Evolutionary conservation across 2,329 filamentous ascomycete species (phyloP), one percentile per base, ranked within the genome.

Genomic region (Neofusicoccum ribis): DNA sequence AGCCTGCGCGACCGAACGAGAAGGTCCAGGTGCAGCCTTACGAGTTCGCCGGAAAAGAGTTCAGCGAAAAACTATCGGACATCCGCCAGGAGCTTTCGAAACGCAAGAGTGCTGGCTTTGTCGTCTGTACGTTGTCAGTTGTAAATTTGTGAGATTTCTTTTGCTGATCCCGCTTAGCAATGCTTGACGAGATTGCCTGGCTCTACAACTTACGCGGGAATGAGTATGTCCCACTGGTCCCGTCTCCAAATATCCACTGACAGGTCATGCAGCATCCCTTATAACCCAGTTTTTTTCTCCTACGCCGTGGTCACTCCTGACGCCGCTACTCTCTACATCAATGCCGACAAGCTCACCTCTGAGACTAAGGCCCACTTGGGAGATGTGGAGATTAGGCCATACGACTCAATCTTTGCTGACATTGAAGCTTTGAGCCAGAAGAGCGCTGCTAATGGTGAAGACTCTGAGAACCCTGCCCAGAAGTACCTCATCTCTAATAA

Each of bases 251-350:
- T 37, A n/a, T 8, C 9, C 23, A 36, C 59, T 61, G 12, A 64
- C 70, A 72, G 49, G 72, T 63, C 20, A 31, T 15, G 15, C 70
- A 86, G 84, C 75, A 98, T 99, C 69, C 92, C 93, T 0, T 99
- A 95, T 81, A 99, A 99, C 75, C 95, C 95, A 0, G 95, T 99
- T 58, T 98, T 99, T 83, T 98, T 98, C 80, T 95, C 94, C 15
- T 99, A 98, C 73, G 94, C 94, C 50, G 86, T 95, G 47, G 82
- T 99, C 68, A 98, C 95, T 2, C 87, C 89, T 1, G 88, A 77
- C 1, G 83, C 87, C 1, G 91, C 90, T 27, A 93, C 89, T 1
- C 84, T 99, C 5, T 99, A 97, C 73, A 83, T 98, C 66, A 91
- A 98, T 73, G 85, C 89, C 12, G 85, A 86, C 14, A 97, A 97